A percentile compares a stretch with the other conserved stretches of the same genome.
phyloP scores from a whole-genome alignment of 441 rosid species.

The Bocquillonia castaneifolia region DNA sequence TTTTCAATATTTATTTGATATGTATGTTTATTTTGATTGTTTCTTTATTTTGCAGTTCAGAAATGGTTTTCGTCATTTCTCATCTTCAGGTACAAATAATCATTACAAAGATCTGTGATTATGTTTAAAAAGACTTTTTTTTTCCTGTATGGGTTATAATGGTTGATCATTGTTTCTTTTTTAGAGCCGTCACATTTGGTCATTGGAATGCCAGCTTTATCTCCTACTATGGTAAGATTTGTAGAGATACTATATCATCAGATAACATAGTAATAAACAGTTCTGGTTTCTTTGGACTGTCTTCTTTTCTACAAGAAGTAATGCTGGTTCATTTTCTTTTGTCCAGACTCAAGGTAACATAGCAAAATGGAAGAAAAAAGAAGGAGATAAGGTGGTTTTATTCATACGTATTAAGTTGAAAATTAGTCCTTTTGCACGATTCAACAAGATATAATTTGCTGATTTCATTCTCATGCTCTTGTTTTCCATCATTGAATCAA shows the following conservation, averaged over 20 bases:
- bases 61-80: conserved; percentile 59
- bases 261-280: background rate
- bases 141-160: background rate
- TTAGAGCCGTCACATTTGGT: conserved; percentile 58
- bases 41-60: conserved; percentile 45
- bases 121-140: background rate
- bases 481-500: conserved; percentile 27
- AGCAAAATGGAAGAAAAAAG: conserved; percentile 86
- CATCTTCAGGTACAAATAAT: conserved; percentile 56
- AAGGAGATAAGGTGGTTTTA: conserved; percentile 83
- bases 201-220: conserved; percentile 91
- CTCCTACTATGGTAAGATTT: conserved; percentile 86
- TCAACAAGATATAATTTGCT: conserved; percentile 18
- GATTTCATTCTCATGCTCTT: conserved; percentile 19
- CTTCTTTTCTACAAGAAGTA: conserved; percentile 26
- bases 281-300: conserved; percentile 7
- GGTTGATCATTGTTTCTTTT: conserved; percentile 18
- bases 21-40: conserved; percentile 26
- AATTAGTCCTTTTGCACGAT: conserved; percentile 7
- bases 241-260: conserved; percentile 3
- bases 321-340: conserved; percentile 26
- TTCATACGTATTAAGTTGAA: conserved; percentile 11
- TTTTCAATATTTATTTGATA: conserved; percentile 11
- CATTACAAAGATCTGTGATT: conserved; percentile 19
- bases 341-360: conserved; percentile 91